A percentile compares a stretch with the other conserved stretches of the same genome.
These are phyloP conservation scores for Jatropha multifida DNA, from an alignment of 441 rosid genomes.

Conservation along the genomic window DNA sequence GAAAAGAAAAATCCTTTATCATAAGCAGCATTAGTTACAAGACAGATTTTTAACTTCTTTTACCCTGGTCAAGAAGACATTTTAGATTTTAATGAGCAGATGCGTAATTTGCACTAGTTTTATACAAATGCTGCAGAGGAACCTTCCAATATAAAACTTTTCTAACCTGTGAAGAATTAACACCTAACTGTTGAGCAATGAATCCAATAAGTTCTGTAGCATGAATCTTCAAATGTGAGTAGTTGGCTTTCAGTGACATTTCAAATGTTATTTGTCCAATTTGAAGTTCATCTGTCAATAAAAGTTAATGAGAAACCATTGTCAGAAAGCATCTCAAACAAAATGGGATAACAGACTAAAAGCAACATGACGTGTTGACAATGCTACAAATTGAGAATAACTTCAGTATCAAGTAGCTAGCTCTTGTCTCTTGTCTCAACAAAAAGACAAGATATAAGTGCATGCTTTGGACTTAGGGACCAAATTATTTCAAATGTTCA, in stretches of 20 bases:
- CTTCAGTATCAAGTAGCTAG: constrained; percentile 13
- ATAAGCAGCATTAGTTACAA: not conserved
- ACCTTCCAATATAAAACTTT: constrained; percentile 14
- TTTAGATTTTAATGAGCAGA: not conserved
- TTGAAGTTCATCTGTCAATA: constrained; percentile 39
- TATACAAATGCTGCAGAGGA: not conserved
- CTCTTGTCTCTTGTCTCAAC: not conserved
- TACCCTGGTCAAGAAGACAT: constrained; percentile 6
- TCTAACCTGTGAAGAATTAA: constrained; percentile 64
- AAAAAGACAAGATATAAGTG: too few relatives aligned
- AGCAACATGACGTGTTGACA: not conserved
- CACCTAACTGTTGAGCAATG: constrained; percentile 54
- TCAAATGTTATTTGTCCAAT: constrained; percentile 65
- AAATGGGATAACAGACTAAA: not conserved
- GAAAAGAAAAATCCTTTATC: not conserved
- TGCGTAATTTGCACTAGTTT: constrained; percentile 6
- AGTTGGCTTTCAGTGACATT: constrained; percentile 48
- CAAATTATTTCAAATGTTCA: not conserved
- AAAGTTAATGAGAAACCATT: constrained; percentile 23
- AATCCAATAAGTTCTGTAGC: constrained; percentile 42
- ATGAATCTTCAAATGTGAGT: constrained; percentile 55
- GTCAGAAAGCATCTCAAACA: constrained; percentile 11
- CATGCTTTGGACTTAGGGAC: not conserved
- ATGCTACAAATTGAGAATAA: not conserved
- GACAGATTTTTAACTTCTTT: not conserved